Conservation (phyloP, 805 yeast genomes). For the Yarrowia divulgata region DNA sequence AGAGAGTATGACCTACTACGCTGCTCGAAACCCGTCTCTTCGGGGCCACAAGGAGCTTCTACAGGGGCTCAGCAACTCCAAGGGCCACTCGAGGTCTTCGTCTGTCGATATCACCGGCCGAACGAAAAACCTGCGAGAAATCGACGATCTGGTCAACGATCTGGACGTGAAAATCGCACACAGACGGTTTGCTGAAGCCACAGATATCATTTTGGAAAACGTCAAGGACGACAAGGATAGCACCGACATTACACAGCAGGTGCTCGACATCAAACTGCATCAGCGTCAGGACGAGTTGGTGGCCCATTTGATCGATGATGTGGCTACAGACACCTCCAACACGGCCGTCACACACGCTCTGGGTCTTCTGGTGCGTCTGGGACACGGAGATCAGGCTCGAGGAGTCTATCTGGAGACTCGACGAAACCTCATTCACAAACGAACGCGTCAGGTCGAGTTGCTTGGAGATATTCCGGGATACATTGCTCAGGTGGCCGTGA, state of each 20-base stretch:
- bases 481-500: slow-evolving; percentile 66
- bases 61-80: slow-evolving; percentile 33
- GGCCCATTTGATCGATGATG: slow-evolving; percentile 51
- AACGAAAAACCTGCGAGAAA: slow-evolving; percentile 55
- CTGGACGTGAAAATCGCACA: slow-evolving; percentile 73
- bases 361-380: slow-evolving; percentile 54
- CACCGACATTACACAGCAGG: slow-evolving; percentile 42
- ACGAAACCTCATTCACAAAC: slow-evolving; percentile 55
- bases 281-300: slow-evolving; percentile 45
- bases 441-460: slow-evolving; percentile 60
- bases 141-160: slow-evolving; percentile 72
- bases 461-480: slow-evolving; percentile 63
- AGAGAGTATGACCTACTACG: slow-evolving; percentile 40
- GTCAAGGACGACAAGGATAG: slow-evolving; percentile 41
- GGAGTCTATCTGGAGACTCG: slow-evolving; percentile 59
- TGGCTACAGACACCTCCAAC: slow-evolving; percentile 49
- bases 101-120: slow-evolving; percentile 57
- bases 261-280: slow-evolving; percentile 44
- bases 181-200: slow-evolving; percentile 59
- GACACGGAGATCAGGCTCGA: slow-evolving; percentile 58
- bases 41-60: slow-evolving; percentile 35
- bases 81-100: slow-evolving; percentile 61
- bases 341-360: slow-evolving; percentile 45
- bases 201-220: slow-evolving; percentile 46
- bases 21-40: slow-evolving; percentile 39